Base-by-base conservation (phyloP, 2,329 filamentous ascomycete genomes). In the Tolypocladium amazonense region DNA sequence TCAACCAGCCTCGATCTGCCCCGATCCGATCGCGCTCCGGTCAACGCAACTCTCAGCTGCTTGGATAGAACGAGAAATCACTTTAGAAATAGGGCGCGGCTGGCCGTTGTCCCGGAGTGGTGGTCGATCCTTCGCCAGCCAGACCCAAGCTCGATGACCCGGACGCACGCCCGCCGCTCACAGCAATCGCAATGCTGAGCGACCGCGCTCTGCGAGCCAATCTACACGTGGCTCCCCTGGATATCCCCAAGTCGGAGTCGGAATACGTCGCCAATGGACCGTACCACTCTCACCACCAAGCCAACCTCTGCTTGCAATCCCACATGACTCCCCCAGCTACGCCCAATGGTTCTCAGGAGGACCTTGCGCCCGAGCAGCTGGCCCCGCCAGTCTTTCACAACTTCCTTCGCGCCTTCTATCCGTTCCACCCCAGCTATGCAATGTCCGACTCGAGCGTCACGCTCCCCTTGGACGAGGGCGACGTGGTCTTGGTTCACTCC, bases 341-440 rank as follows among this genome's bases (percentile, higher is more conserved):
- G 11, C 90, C 89, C 23, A 86, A 87, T 73, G 81, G 81, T 68
- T 86, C 84, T 30, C 81, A 82, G 69, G 87, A 90, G 70, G 77
- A 82, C 64, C 78, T 82, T 47, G 69, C 68, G 59, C 69, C 72
- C 18, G 70, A 74, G 66, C 67, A 76, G 66, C 68, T 75, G 57
- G 74, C 80, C 8, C 79, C 84, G 64, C 83, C 88, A 2, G 80
- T 92, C 61, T 96, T 97, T 71, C 89, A 95, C 80, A 96, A 94
- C 78, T 99, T 96, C 70, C 80, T 99, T 54, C 88, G 94, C 65
- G 94, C 94, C 56, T 93, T 96, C 70, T 96, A 96, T 72, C 89
- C 91, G 33, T 99, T 97, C 72, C 87, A 92, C 60, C 92, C 93
- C 1, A 86, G 82, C 61, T 86, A 87, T 67, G 83, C 88, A 50